Percentiles rank a stretch among this genome's conserved stretches.
Conservation (phyloP, 78 protist species). For the Tieghemostelium lacteum region DNA sequence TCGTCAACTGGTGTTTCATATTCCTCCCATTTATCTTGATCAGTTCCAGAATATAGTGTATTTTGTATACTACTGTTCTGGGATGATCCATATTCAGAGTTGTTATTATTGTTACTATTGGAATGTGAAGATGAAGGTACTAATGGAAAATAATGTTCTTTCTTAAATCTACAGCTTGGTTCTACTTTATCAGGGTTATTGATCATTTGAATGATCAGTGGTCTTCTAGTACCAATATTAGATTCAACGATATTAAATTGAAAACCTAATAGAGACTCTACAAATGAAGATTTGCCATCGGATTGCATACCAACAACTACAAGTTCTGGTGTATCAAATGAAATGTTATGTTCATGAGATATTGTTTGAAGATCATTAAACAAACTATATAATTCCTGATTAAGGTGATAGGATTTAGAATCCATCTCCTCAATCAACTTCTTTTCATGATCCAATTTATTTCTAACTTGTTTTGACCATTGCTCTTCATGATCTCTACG, state of each 20-base stretch:
- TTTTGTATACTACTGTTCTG: slow-evolving; percentile 54
- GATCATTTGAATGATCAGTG: slow-evolving; percentile 87
- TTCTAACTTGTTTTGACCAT: slow-evolving; percentile 27
- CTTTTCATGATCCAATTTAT: slow-evolving; percentile 44
- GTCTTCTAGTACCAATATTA: slow-evolving; percentile 84
- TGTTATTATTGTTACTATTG: slow-evolving; percentile 44
- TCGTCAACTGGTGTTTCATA: slow-evolving; percentile 85
- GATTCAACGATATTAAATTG: slow-evolving; percentile 89
- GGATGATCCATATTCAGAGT: slow-evolving; percentile 59
- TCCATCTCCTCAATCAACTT: slow-evolving; percentile 79
- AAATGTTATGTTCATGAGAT: slow-evolving; percentile 80
- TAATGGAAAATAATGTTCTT: slow-evolving; percentile 25
- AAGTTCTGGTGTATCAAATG: slow-evolving; percentile 84
- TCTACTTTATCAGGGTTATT: slow-evolving; percentile 67
- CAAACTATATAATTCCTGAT: slow-evolving; percentile 81
- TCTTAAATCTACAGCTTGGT: slow-evolving; percentile 83
- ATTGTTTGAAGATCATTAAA: slow-evolving; percentile 89
- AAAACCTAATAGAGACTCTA: slow-evolving; percentile 87
- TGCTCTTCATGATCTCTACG: slow-evolving; percentile 55
- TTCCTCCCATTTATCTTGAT: slow-evolving; percentile 80
- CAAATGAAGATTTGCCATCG: slow-evolving; percentile 88
- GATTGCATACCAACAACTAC: slow-evolving; percentile 93
- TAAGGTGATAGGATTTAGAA: neutral
- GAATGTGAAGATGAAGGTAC: neutral
- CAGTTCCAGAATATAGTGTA: neutral